These are phyloP conservation scores for Macrophomina pseudophaseolina DNA, from an alignment of 2,329 filamentous ascomycete species.

Conservation along the genomic window DNA sequence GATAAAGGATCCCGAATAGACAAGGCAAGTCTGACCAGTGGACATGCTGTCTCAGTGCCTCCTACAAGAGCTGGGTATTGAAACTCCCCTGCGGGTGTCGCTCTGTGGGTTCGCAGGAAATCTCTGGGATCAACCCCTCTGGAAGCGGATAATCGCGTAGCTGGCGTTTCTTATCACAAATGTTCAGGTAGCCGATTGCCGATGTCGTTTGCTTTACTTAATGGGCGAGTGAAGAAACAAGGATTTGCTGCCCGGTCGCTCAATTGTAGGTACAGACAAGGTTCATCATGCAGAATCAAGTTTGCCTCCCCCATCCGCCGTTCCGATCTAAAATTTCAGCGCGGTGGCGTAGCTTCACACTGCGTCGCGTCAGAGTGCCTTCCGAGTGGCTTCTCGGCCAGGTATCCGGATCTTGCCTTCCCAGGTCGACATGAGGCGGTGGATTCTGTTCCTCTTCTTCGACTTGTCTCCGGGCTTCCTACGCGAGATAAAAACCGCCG, in stretches of 20 bases:
- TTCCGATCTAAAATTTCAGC: background rate
- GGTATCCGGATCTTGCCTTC: background rate
- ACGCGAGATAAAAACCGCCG: background rate
- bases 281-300: conserved; percentile 10
- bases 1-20: background rate
- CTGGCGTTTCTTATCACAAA: conserved; percentile 17
- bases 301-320: conserved; percentile 12
- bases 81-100: background rate
- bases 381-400: background rate
- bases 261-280: conserved; percentile 13
- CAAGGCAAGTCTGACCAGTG: background rate
- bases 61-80: background rate
- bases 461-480: background rate
- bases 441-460: background rate
- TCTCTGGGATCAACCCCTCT: background rate
- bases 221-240: conserved; percentile 13
- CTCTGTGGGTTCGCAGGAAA: conserved; percentile 1
- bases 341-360: conserved; percentile 5
- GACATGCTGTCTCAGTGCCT: conserved; percentile 13
- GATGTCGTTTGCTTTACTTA: conserved; percentile 22
- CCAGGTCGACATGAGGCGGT: background rate
- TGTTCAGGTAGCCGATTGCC: conserved; percentile 15
- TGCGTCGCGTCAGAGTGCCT: conserved; percentile 1
- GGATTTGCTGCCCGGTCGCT: conserved; percentile 8
- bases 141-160: conserved; percentile 5